phyloP scores from a whole-genome alignment of 257 asterid species.

The Solanum phureja region DNA sequence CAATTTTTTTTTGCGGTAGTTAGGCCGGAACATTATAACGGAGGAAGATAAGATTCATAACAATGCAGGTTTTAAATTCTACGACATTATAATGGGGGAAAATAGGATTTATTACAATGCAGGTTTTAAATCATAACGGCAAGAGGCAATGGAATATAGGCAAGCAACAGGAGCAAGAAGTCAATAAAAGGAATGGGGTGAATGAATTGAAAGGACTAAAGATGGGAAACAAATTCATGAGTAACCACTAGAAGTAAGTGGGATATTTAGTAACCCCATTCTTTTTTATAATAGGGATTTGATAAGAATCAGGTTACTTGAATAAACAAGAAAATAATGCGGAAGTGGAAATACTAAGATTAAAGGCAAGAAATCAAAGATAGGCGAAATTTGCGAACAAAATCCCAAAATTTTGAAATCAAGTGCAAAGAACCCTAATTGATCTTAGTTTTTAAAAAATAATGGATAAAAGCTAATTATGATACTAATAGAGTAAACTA shows the following conservation, averaged over 20 bases:
- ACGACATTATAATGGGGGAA: not conserved
- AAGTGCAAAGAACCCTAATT: not conserved
- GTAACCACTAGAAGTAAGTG: not conserved
- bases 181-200: not conserved
- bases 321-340: not conserved
- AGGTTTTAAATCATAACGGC: not conserved
- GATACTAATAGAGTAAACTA: not conserved
- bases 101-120: not conserved
- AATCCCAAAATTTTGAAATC: not conserved
- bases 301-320: not conserved
- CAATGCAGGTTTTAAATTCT: not conserved
- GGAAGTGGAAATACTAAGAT: not conserved
- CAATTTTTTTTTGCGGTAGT: not conserved
- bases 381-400: not conserved
- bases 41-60: not conserved
- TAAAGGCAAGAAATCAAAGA: not conserved
- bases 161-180: not conserved
- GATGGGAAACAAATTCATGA: not conserved
- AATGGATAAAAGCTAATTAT: not conserved
- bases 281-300: not conserved
- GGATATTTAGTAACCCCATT: not conserved
- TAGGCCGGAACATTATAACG: not conserved
- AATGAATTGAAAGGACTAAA: not conserved
- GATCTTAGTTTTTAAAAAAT: not conserved
- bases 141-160: not conserved